A percentile compares a stretch with the other conserved stretches of the same genome.
These are phyloP conservation scores for Cyclaneusma minus DNA, from an alignment of 2,329 filamentous ascomycete genomes.

Conservation along the genomic window DNA sequence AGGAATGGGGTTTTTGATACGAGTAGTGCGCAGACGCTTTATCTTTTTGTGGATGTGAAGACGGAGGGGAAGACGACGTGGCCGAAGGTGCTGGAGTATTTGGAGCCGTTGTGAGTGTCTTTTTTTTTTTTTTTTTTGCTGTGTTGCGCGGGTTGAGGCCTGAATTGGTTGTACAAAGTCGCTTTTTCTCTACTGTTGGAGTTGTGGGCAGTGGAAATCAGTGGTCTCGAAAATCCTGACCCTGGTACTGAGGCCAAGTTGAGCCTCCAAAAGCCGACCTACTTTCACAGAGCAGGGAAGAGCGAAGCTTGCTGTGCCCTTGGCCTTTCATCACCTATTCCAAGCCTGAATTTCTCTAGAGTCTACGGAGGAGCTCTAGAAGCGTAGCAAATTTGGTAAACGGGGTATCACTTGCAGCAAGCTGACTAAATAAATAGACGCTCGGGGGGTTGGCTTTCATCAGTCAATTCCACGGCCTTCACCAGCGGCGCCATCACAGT, in stretches of 20 bases:
- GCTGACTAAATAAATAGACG: constrained; percentile 6
- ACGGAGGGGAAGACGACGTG: constrained; percentile 39
- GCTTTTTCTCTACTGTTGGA: too few relatives aligned
- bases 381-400: too few relatives aligned
- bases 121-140: neutral
- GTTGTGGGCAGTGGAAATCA: too few relatives aligned
- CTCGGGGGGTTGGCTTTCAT: constrained; percentile 4
- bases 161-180: too few relatives aligned
- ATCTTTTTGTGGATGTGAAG: constrained; percentile 50
- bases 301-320: too few relatives aligned
- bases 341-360: too few relatives aligned
- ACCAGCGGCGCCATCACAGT: constrained; percentile 38
- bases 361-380: too few relatives aligned
- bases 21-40: constrained; percentile 36
- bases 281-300: too few relatives aligned
- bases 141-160: neutral
- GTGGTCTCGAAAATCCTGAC: too few relatives aligned
- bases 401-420: neutral
- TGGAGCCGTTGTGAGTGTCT: constrained; percentile 37
- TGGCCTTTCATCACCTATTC: too few relatives aligned
- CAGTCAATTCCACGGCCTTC: constrained; percentile 20
- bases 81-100: constrained; percentile 35
- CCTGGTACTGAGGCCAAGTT: too few relatives aligned
- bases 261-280: too few relatives aligned
- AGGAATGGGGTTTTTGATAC: constrained; percentile 48